Conservation (phyloP, 2,329 filamentous ascomycete genomes). For the Colletotrichum abscissum region DNA sequence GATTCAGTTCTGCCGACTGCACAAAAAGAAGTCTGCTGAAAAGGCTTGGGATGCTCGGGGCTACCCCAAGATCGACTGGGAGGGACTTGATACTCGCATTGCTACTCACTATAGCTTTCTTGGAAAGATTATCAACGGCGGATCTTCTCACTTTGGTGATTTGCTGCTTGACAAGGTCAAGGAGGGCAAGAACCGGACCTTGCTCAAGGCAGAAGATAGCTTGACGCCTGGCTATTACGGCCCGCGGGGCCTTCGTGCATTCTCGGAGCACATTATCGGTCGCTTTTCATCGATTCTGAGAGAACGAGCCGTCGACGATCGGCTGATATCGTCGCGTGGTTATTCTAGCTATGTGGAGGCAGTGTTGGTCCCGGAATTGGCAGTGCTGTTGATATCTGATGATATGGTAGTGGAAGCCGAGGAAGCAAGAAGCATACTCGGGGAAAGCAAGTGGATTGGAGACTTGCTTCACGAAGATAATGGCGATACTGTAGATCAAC, state of each 20-base stretch:
- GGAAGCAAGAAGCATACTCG: slow-evolving; percentile 66
- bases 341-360: slow-evolving; percentile 77
- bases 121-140: slow-evolving; percentile 68
- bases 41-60: slow-evolving; percentile 60
- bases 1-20: slow-evolving; percentile 71
- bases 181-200: slow-evolving; percentile 68
- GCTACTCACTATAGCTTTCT: slow-evolving; percentile 65
- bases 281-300: slow-evolving; percentile 71
- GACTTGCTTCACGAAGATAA: slow-evolving; percentile 75
- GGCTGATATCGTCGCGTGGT: slow-evolving; percentile 73
- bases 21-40: slow-evolving; percentile 67
- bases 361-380: slow-evolving; percentile 81
- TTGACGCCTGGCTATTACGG: slow-evolving; percentile 88
- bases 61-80: slow-evolving; percentile 82
- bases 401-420: slow-evolving; percentile 60
- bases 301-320: slow-evolving; percentile 70
- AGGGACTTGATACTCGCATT: slow-evolving; percentile 68
- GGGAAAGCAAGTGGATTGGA: slow-evolving; percentile 75
- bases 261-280: slow-evolving; percentile 76
- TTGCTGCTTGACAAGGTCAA: slow-evolving; percentile 65
- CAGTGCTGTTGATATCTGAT: slow-evolving; percentile 65
- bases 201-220: slow-evolving; percentile 67
- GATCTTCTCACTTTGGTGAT: slow-evolving; percentile 70
- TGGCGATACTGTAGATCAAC: slow-evolving; percentile 45
- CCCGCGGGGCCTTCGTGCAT: slow-evolving; percentile 74